A percentile compares a stretch with the other conserved stretches of the same genome.
phyloP scores from a whole-genome alignment of 768 basidiomycete genomes.

The Exsudoporus frostii region DNA sequence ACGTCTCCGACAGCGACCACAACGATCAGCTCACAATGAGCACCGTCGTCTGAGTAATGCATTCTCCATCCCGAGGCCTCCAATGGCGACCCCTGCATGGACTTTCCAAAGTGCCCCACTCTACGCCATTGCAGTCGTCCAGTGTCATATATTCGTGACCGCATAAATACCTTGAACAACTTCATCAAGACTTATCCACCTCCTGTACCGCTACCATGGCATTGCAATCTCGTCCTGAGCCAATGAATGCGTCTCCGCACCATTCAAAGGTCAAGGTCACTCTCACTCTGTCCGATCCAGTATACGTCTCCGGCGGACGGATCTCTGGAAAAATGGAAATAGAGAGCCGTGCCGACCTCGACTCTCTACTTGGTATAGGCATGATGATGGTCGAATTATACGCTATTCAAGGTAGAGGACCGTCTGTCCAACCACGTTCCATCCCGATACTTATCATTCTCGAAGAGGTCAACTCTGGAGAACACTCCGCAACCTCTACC shows the following conservation, averaged over 20 bases:
- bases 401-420: constrained; percentile 58
- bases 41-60: constrained; percentile 14
- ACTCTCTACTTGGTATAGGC: constrained; percentile 64
- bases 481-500: constrained; percentile 76
- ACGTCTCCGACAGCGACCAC: constrained; percentile 2
- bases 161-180: constrained; percentile 9
- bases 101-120: constrained; percentile 3
- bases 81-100: constrained; percentile 14
- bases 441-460: constrained; percentile 4
- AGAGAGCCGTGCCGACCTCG: constrained; percentile 69
- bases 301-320: constrained; percentile 62
- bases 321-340: constrained; percentile 77
- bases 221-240: constrained; percentile 42
- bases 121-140: constrained; percentile 3
- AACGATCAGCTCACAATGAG: constrained; percentile 17
- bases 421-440: background rate
- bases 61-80: background rate
- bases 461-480: constrained; percentile 70
- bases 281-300: constrained; percentile 52
- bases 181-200: background rate
- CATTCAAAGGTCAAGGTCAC: constrained; percentile 78
- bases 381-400: constrained; percentile 76
- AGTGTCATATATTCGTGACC: constrained; percentile 8
- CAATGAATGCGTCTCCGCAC: constrained; percentile 79
- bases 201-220: constrained; percentile 21